Base-by-base conservation (phyloP, 2,329 filamentous ascomycete genomes). In the Escovopsis sp. region DNA sequence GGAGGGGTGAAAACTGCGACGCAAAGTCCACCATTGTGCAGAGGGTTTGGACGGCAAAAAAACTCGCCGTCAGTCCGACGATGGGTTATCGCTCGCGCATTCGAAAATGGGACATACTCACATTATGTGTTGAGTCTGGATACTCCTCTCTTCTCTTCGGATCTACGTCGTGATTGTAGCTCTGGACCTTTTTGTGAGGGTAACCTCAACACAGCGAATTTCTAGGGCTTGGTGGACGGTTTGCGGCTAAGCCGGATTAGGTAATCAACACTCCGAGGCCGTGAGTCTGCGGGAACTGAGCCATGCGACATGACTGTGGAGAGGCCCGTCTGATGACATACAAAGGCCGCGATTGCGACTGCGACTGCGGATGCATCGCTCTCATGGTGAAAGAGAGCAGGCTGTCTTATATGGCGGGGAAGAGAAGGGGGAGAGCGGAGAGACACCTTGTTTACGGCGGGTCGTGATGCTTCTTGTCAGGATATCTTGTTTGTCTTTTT, bases 151-250 rank as follows among this genome's bases (percentile, higher is more conserved):
- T 9, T 32, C 11, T 11, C 28, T 5, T 52, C 55, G 51, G 49
- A 49, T 52, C 54, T 50, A 49, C 50, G 50, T 49, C 55, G 52
- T 61, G 52, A 50, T 50, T 9, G 45, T 43, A 41, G 43, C 42
- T 51, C 44, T 43, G 52, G 50, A 48, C 53, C 55, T 56, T 57
- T 63, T 64, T 64, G 60, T 64, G 62, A 59, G 59, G 53, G 50
- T 55, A 59, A 57, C 54, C 52, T 54, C 35, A 51, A 32, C 54
- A 53, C 54, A 53, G 56, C 55, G 56, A 65, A 66, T 62, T 61
- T 64, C 62, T 66, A 66, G 64, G 64, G 64, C 62, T 67, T 64
- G 60, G 58, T 60, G 59, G 55, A 52, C 52, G 53, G 51, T 48
- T 32, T 51, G 45, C 47, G 54, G 59, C 60, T 64, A 63, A 58